Evolutionary conservation across 345 rosid genomes (phyloP), one percentile per base, ranked within the genome.

Genomic region (Hibiscus mutabilis): DNA sequence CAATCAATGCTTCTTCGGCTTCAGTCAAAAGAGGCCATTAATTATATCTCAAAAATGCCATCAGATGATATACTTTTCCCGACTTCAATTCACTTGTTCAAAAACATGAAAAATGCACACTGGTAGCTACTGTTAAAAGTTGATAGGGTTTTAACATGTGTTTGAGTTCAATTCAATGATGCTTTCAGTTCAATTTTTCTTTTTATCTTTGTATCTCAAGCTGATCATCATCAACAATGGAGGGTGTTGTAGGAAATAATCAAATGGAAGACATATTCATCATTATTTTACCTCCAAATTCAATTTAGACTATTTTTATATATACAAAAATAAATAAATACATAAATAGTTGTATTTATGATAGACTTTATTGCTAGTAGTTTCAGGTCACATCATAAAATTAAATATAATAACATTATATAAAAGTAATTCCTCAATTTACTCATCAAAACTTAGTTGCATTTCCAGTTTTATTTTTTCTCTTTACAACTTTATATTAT

Each of bases 321-420:
- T 66, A 51, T 4, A 51, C 0, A 10, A 2, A 42, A 4, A 35
- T 0, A 35, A 4, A 7, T 2, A 11, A 19, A 12, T 31, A 18
- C 73, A 68, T 12, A 40, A 62, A 47, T 8, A 51, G 21, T 52
- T 68, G 81, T 75, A 80, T 77, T 79, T 77, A 79, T 84, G 80
- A 74, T 60, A 47, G 76, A 68, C 72, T 80, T 79, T 79, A 84
- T 79, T 76, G 84, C 79, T 49, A 86, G 79, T 81, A 40, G 88
- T 81, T 86, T 79, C 68, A 68, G 51, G 88, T 86, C 88, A 70
- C 81, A 79, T 68, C 52, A 47, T 47, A 14, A 14, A 5, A 46
- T 46, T 46, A 46, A 46, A 46, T 44, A 44, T 9, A 44, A 44
- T 44, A 44, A 14, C 51, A 14, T 46, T 14, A 11, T 46, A 46